Evolutionary conservation across 768 basidiomycete genomes (phyloP), one percentile per base, ranked within the genome.

Genomic region (Mycena belliarum): DNA sequence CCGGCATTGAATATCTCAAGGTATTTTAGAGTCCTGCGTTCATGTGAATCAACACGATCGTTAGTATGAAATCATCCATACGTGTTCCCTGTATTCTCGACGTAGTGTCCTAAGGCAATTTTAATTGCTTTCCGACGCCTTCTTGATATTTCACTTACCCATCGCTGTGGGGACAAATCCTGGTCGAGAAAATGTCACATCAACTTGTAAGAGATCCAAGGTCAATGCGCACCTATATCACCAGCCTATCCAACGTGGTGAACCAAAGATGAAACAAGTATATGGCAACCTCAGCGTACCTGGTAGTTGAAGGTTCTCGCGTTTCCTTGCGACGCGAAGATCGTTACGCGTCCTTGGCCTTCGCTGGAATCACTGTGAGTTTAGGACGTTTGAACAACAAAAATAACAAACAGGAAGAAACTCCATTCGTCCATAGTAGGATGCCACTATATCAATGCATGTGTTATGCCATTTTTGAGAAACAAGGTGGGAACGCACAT

Each of bases 401-500:
- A 47, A 49, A 47, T 38, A 28, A 20, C 12, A 53, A 66, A 83
- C 84, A 86, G 52, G 78, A 78, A 83, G 68, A 77, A 83, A 47
- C 72, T 76, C 86, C 86, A 87, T 70, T 87, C 86, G 57, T 86
- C 83, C 63, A 84, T 75, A 12, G 82, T 83, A 8, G 87, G 87
- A 61, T 88, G 87, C 87, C 87, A 88, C 86, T 86, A 55, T 8
- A 59, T 53, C 33, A n/a, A n/a, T 32, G 29, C 29, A 32, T 59
- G 7, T 3, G 40, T 45, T 59, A 4, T 3, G 40, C 41, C 33
- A 45, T 25, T 23, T 37, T 21, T 15, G 2, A 10, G 41, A 28
- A 20, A 4, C 7, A 4, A 20, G 15, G 23, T 15, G 18, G 14
- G 16, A 50, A 52, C 77, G 63, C 68, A 82, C 82, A 69, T 86